A percentile compares a stretch with the other conserved stretches of the same genome.
These are phyloP conservation scores for Acanthamoeba healyi DNA, from an alignment of 208 protist species.

Conservation along the genomic window DNA sequence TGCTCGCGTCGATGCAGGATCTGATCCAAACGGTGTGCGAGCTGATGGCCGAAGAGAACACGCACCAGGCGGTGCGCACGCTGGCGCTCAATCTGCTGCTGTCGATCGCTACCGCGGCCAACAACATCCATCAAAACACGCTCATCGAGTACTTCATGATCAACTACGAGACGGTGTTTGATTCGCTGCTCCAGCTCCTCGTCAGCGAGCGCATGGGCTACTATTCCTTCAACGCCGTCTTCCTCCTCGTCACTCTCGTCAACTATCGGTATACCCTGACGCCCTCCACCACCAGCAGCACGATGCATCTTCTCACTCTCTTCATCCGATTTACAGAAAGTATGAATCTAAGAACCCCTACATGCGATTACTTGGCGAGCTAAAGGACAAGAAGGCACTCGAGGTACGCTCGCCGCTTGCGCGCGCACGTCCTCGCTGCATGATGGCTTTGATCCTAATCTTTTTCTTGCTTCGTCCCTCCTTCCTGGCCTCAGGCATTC, in stretches of 20 bases:
- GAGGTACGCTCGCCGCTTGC: background rate
- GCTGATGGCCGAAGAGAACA: constrained; percentile 41
- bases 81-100: constrained; percentile 58
- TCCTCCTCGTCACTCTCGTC: constrained; percentile 44
- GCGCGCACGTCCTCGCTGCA: no score
- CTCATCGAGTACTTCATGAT: constrained; percentile 67
- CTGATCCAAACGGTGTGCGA: constrained; percentile 41
- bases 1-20: background rate
- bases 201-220: constrained; percentile 59
- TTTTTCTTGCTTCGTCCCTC: background rate
- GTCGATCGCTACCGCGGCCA: background rate
- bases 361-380: constrained; percentile 18
- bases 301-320: background rate
- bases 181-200: constrained; percentile 18
- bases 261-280: background rate
- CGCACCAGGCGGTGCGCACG: constrained; percentile 22
- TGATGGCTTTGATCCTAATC: background rate
- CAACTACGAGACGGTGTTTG: constrained; percentile 38
- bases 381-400: constrained; percentile 42
- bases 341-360: constrained; percentile 72
- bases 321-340: background rate
- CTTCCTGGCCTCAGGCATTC: background rate
- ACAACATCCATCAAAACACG: constrained; percentile 72
- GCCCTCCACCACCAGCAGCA: background rate
- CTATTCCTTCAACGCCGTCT: constrained; percentile 65